A percentile compares a stretch with the other conserved stretches of the same genome.
Conservation (phyloP, 345 rosid genomes). For the Carallia pectinifolia region DNA sequence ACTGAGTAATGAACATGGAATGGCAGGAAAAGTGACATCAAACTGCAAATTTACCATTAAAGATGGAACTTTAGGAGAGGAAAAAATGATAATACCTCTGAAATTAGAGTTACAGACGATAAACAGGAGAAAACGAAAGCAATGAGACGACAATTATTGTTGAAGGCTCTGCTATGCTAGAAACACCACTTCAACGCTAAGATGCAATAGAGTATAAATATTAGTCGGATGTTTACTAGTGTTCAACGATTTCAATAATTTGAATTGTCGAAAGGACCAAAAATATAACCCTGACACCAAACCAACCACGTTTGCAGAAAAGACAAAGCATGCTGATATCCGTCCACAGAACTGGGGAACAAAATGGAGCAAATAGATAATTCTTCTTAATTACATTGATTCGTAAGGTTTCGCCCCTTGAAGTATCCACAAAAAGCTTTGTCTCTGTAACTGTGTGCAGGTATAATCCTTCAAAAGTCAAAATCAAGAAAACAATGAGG, state of each 20-base stretch:
- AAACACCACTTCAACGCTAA: too few species aligned
- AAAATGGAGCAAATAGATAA: neutral
- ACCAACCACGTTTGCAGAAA: neutral
- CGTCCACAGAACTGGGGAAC: neutral
- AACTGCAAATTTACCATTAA: slow-evolving; percentile 18
- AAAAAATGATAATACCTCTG: too few species aligned
- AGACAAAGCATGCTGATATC: neutral
- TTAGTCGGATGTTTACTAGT: too few species aligned
- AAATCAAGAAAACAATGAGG: neutral
- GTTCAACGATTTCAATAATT: too few species aligned
- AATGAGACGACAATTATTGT: too few species aligned
- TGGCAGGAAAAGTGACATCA: slow-evolving; percentile 32
- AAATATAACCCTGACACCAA: neutral
- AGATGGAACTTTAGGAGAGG: too few species aligned
- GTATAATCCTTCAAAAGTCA: slow-evolving; percentile 20
- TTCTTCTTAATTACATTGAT: slow-evolving; percentile 22
- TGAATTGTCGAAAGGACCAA: neutral
- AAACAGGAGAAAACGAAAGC: too few species aligned
- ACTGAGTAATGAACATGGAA: slow-evolving; percentile 32
- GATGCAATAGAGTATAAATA: too few species aligned
- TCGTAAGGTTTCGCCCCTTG: slow-evolving; percentile 27
- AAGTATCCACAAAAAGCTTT: slow-evolving; percentile 31
- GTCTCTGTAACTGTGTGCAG: slow-evolving; percentile 32
- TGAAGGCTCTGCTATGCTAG: too few species aligned
- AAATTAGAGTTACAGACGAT: too few species aligned